phyloP scores from a whole-genome alignment of 2,329 filamentous ascomycete genomes.

The Magnaporthales sp. region DNA sequence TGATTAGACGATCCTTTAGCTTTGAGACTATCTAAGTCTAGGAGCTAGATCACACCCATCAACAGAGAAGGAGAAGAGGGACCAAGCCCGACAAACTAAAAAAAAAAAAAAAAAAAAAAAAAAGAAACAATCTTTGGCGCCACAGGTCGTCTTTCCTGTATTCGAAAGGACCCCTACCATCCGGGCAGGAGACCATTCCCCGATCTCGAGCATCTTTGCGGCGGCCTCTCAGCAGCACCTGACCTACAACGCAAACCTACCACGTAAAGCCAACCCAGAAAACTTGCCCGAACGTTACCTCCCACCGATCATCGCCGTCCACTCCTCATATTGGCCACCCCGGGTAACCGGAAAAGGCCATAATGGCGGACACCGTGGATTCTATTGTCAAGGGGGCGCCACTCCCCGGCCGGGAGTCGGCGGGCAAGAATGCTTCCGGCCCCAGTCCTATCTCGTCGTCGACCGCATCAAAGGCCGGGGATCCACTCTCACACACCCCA shows the following conservation, averaged over 20 bases:
- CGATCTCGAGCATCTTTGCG: background rate
- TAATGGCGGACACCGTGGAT: conserved; percentile 64
- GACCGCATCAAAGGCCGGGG: conserved; percentile 37
- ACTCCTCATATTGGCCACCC: background rate
- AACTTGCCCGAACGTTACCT: background rate
- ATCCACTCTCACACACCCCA: conserved; percentile 75
- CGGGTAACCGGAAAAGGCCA: conserved; percentile 8
- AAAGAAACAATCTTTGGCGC: background rate
- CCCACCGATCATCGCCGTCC: background rate
- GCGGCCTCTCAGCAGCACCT: background rate
- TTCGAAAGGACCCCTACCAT: background rate
- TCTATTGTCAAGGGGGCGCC: conserved; percentile 89
- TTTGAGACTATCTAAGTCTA: background rate
- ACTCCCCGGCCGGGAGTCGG: conserved; percentile 44
- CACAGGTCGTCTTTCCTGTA: background rate
- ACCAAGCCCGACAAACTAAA: background rate
- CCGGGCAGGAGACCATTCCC: background rate
- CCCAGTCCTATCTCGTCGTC: conserved; percentile 33
- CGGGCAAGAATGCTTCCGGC: conserved; percentile 25
- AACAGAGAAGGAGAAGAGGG: background rate
- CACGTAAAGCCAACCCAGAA: background rate
- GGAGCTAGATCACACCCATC: background rate
- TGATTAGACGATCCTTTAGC: background rate
- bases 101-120: background rate
- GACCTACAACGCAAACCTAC: background rate